Conservation (phyloP, 164 flowering plant genomes). For the Annona cherimola region DNA sequence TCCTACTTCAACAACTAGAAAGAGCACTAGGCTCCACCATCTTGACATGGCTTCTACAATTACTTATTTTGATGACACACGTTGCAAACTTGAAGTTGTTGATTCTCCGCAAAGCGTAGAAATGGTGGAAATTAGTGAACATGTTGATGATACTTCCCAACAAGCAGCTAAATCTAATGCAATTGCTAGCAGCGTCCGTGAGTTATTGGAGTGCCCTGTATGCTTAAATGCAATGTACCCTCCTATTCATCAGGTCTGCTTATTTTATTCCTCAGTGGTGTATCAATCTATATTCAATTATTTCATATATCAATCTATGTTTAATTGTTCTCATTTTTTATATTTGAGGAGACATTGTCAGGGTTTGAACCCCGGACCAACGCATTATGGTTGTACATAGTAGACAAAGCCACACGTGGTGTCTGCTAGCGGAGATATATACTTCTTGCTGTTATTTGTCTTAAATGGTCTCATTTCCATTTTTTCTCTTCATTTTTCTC, state of each 20-base stretch:
- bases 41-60: conserved; percentile 49
- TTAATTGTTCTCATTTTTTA: background rate
- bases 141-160: conserved; percentile 48
- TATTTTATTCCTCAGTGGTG: background rate
- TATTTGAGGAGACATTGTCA: no score
- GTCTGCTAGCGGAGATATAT: no score
- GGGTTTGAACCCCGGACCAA: no score
- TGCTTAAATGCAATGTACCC: conserved; percentile 97
- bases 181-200: conserved; percentile 73
- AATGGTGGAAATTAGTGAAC: conserved; percentile 40
- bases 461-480: no score
- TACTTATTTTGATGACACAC: conserved; percentile 53
- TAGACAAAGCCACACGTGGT: no score
- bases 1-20: background rate
- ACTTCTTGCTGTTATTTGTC: no score
- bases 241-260: conserved; percentile 88
- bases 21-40: background rate
- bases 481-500: background rate
- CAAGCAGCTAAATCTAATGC: conserved; percentile 45
- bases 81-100: conserved; percentile 52
- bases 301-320: background rate
- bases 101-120: conserved; percentile 54
- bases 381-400: no score
- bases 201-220: conserved; percentile 87
- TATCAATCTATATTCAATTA: background rate